Evolutionary conservation across 2,329 filamentous ascomycete genomes (phyloP), one percentile per base, ranked within the genome.

Genomic region (Hypocreales sp.): DNA sequence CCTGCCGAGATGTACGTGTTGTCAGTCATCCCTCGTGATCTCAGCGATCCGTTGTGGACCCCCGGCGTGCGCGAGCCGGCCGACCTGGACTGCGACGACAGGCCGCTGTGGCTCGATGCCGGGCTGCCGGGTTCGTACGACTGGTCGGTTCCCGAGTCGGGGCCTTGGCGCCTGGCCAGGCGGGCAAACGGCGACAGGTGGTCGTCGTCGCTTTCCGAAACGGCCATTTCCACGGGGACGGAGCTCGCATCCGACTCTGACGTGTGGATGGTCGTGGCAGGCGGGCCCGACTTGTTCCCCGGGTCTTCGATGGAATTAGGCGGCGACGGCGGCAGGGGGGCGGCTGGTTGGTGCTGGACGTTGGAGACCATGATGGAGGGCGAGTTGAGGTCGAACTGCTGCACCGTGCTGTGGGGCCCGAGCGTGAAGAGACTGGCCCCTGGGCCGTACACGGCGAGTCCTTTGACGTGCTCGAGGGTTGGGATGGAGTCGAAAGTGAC

Each of bases 311-410:
- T 67, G 0, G 79, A 86, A 22, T 86, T 80, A 2, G 83, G 81
- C 9, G 83, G 81, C 1, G 79, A 84, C 1, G 84, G 79, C 17
- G 83, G 80, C 10, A 84, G 65, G 16, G 79, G 64, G 34, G 79
- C 73, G 14, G 83, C 81, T 18, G 78, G 70, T n/a, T n/a, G n/a
- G 49, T 94, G 86, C 42, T 93, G 86, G 9, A 90, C 78, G 46
- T 84, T 86, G 35, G 78, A 76, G 16, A 94, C 80, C 60, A 94
- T 72, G 46, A 73, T 60, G 9, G 80, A 69, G 7, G 77, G 73
- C 7, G 80, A 81, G 42, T 92, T 92, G 23, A 95, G 64, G 47
- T 95, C 86, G 47, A 92, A 95, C 49, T 98, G 90, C 50, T 95
- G 87, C 3, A 92, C 78, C 4, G 82, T 90, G 45, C 87, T 77